phyloP scores from a whole-genome alignment of 2,329 filamentous ascomycete species.

The Hymenoscyphus occultus region DNA sequence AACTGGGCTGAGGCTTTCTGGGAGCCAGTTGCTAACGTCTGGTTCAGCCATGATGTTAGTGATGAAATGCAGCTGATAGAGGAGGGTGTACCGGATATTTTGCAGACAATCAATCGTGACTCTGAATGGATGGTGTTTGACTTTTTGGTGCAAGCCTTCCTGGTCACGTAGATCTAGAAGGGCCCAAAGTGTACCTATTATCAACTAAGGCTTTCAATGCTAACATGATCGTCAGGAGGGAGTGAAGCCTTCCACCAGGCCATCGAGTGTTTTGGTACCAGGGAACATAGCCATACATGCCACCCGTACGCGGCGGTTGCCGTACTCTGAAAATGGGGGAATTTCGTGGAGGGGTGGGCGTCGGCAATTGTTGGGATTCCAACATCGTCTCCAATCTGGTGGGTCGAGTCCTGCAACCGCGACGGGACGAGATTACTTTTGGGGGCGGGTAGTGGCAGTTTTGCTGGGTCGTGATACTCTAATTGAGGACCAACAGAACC shows the following conservation, averaged over 20 bases:
- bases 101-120: neutral
- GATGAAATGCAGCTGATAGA: neutral
- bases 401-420: conserved; percentile 7
- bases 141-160: neutral
- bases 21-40: neutral
- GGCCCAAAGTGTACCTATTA: neutral
- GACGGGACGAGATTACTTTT: conserved; percentile 4
- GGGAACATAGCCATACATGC: neutral
- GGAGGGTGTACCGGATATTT: neutral
- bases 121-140: neutral
- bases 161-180: neutral
- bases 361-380: conserved; percentile 6
- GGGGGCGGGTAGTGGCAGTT: conserved; percentile 2
- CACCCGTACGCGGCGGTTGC: neutral
- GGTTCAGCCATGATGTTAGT: neutral
- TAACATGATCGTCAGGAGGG: neutral
- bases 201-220: neutral
- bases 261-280: neutral
- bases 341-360: neutral
- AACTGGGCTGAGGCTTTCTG: neutral
- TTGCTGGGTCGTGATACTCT: conserved; percentile 5
- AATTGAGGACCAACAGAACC: neutral
- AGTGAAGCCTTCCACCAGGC: neutral
- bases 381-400: conserved; percentile 10
- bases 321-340: neutral